Percentiles rank a stretch among this genome's conserved stretches.
Evolutionary conservation across 192 early-diverging fungal species (phyloP).

Genomic region (Glomus cerebriforme): DNA sequence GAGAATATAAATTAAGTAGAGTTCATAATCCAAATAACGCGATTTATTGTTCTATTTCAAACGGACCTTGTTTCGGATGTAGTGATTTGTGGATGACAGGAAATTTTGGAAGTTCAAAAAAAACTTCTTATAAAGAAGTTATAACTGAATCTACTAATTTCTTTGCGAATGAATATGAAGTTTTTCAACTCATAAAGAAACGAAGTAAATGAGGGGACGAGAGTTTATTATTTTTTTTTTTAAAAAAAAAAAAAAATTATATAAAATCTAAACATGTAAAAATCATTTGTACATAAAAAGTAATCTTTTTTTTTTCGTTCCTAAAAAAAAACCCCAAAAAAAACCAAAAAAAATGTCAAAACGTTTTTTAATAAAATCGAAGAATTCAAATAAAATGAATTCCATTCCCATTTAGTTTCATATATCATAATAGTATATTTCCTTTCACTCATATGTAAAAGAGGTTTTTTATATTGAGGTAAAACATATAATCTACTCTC

Average conservation of each 20-base stretch:
- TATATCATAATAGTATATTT: background rate
- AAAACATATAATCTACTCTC: background rate
- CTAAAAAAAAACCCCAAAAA: background rate
- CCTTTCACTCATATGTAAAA: background rate
- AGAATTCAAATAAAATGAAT: slow-evolving; percentile 6
- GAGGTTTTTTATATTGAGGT: background rate
- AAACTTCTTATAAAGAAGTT: background rate
- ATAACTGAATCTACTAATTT: background rate
- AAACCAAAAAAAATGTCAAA: too few species aligned
- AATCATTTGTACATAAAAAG: background rate
- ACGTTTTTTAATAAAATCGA: background rate
- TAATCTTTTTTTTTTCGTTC: background rate
- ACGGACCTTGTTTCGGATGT: slow-evolving; percentile 24
- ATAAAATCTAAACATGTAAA: background rate
- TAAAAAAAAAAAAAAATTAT: background rate
- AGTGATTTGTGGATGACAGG: slow-evolving; percentile 14
- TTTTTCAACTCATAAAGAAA: slow-evolving; percentile 6
- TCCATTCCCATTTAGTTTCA: background rate
- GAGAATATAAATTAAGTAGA: background rate
- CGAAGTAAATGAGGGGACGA: too few species aligned
- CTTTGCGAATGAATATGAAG: slow-evolving; percentile 27
- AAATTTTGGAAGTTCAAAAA: slow-evolving; percentile 1
- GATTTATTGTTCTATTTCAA: background rate
- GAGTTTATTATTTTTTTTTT: too few species aligned
- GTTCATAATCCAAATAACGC: background rate